Conservation (phyloP, 139 green algal species). For the Micractinium conductrix region DNA sequence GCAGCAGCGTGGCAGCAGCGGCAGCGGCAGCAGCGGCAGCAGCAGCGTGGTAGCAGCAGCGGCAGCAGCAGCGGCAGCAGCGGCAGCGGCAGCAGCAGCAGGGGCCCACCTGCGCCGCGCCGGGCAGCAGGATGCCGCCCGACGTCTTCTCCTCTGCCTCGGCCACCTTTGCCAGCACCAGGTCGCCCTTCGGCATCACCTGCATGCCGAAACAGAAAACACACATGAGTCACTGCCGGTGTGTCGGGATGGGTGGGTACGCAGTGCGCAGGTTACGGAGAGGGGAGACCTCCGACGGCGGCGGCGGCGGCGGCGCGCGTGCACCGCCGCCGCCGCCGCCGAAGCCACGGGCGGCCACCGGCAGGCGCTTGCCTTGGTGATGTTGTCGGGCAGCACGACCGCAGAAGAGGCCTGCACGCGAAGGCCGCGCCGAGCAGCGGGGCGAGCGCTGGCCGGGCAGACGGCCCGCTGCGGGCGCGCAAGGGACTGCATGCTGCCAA, state of each 20-base stretch:
- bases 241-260: too few relatives aligned
- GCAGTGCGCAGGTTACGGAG: too few relatives aligned
- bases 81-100: neutral
- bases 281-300: neutral
- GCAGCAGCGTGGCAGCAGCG: neutral
- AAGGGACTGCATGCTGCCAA: neutral
- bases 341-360: too few relatives aligned
- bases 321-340: too few relatives aligned
- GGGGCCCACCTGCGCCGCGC: conserved; percentile 62
- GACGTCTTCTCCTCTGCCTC: conserved; percentile 80
- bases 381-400: neutral
- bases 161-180: conserved; percentile 90
- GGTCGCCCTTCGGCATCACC: conserved; percentile 88
- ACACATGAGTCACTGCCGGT: too few relatives aligned
- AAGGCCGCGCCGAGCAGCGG: too few relatives aligned
- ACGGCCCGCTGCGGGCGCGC: too few relatives aligned
- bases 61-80: too few relatives aligned
- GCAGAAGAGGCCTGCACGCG: conserved; percentile 5
- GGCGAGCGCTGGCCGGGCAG: too few relatives aligned
- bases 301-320: neutral
- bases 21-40: neutral
- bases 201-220: too few relatives aligned
- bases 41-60: too few relatives aligned
- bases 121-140: conserved; percentile 92
- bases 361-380: conserved; percentile 36